Evolutionary conservation across 345 rosid genomes (phyloP), one percentile per base, ranked within the genome.

Genomic region (Brassica incana): DNA sequence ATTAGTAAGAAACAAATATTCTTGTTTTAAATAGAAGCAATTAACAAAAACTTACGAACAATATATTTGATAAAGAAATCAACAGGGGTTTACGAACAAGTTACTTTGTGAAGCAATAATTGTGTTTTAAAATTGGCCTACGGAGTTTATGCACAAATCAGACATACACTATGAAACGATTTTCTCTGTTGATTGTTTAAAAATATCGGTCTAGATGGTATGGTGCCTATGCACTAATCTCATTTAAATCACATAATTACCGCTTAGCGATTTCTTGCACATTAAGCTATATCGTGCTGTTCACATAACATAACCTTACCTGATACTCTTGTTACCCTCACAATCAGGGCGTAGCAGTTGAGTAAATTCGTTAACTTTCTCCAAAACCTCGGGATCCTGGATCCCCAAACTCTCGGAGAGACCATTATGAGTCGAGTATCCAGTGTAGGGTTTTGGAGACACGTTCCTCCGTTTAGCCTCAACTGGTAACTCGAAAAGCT

Each of bases 361-460:
- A 58, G 75, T 45, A 69, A 77, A 77, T 2, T 67, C 61, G 14
- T 69, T 0, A 20, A 40, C 68, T 14, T 69, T 77, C 50, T 69
- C 71, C 73, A 68, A 40, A 32, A 10, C 43, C 18, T 77, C 9
- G 12, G 69, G 0, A 59, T 77, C 48, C 3, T 69, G 74, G 14
- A 77, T 29, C n/a, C 69, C 80, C 2, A 77, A 8, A 62, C 74
- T 77, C 80, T 77, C 80, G 2, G 71, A 60, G 18, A 77, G 65
- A 43, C 67, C 33, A 20, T 60, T 58, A 77, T 68, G 61, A 69
- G 14, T 77, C 1, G 35, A 38, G 5, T 77, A 77, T 16, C 80
- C 80, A 3, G 18, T 16, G 45, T 40, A 68, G 1, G 80, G 75
- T 20, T 59, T 68, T 0, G 67, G 74, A n/a, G 33, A 54, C 8